These are phyloP conservation scores for Craspedostauros australis DNA, from an alignment of 108 stramenopile genomes.

Conservation along the genomic window DNA sequence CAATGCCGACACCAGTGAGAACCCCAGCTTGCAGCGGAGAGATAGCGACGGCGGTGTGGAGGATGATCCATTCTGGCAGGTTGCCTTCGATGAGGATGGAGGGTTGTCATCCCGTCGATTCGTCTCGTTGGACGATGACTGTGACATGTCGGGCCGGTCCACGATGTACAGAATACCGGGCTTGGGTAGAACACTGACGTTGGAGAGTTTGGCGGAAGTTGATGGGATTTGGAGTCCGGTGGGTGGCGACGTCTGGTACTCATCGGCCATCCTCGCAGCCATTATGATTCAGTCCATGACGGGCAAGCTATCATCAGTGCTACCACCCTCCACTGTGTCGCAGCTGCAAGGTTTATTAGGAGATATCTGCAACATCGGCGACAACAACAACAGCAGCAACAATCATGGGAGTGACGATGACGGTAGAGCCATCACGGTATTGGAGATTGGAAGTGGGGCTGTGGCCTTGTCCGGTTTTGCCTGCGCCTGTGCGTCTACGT, in stretches of 20 bases:
- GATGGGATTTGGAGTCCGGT: constrained; percentile 43
- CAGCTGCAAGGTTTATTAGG: background rate
- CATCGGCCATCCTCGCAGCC: constrained; percentile 28
- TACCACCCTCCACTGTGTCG: background rate
- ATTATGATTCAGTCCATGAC: background rate
- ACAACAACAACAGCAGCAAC: too few species aligned
- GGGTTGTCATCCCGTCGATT: background rate
- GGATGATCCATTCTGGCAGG: constrained; percentile 14
- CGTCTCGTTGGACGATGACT: background rate
- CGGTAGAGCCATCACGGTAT: background rate
- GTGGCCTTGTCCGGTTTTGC: constrained; percentile 35
- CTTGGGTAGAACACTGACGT: constrained; percentile 8
- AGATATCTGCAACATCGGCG: background rate
- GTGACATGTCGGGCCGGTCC: background rate
- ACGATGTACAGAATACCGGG: constrained; percentile 2
- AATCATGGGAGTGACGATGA: background rate
- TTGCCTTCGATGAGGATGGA: constrained; percentile 4
- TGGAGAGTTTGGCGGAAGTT: constrained; percentile 15
- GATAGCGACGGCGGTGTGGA: background rate
- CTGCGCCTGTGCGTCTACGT: constrained; percentile 12
- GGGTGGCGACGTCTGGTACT: constrained; percentile 47
- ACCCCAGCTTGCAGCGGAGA: too few species aligned
- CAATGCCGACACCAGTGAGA: too few species aligned
- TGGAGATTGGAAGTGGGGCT: constrained; percentile 53
- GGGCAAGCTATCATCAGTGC: too few species aligned